Base-by-base conservation (phyloP, 1,284 basidiomycete species). In the Cutaneotrichosporon sp. region DNA sequence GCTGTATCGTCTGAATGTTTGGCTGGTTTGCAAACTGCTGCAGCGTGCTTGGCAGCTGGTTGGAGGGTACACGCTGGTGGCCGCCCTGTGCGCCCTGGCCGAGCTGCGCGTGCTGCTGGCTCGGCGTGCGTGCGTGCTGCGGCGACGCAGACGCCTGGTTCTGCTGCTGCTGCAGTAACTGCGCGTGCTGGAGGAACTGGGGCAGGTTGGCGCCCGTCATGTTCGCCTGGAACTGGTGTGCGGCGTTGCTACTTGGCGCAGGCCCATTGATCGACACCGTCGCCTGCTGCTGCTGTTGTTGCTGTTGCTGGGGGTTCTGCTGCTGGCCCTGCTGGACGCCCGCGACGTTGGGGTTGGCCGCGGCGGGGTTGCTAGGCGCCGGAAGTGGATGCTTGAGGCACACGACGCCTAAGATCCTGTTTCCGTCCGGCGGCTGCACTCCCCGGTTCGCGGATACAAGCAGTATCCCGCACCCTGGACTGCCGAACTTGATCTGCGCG, bases 1-100 rank as follows among this genome's bases (percentile, higher is more conserved):
- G 51, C 51, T 59, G 58, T n/a, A 56, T 46, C 20, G 54, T 54
- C 35, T 59, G 51, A 42, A 50, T 46, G 42, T 56, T 59, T 4
- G 58, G 49, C 54, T 59, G 58, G 46, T 52, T 56, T 9, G 58
- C 58, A 43, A 59, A 59, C 51, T 59, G 58, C 49, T 55, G 54
- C 46, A 59, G 51, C 9, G 52, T 54, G 18, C 34, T 41, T n/a
- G 56, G 54, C 13, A 40, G 40, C 35, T 50, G 33, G 23, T 56
- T 49, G 46, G 51, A 46, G 21, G 52, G 51, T 15, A 49, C 35
- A 5, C 51, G 57, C 35, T 36, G 41, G 8, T 45, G 47, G 4
- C 38, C 21, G 17, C 4, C 23, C 40, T 51, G 44, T 2, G 39
- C 45, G 20, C 49, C 38, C 26, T 23, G 23, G 9, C 37, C 14